phyloP scores from a whole-genome alignment of 2,329 filamentous ascomycete species.

The Alternaria brassicae region DNA sequence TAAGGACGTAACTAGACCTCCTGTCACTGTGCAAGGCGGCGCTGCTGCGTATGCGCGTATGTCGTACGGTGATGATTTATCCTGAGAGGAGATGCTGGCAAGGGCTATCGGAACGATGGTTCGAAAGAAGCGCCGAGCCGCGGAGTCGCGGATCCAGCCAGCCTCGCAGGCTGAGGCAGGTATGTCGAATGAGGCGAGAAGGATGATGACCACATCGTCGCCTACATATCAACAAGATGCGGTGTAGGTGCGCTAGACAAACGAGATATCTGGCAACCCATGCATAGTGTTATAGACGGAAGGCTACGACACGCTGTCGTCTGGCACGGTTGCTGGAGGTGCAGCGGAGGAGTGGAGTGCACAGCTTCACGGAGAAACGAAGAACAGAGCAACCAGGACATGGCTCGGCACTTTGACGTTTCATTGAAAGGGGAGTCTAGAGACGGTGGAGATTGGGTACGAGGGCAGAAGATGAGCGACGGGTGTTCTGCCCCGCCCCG shows the following conservation, averaged over 20 bases:
- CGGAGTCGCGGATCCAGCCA: too few relatives aligned
- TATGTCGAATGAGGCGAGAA: not conserved
- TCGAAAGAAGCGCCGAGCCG: not conserved
- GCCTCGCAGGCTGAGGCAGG: not conserved
- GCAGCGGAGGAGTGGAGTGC: not conserved
- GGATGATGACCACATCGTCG: not conserved
- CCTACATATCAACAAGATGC: too few relatives aligned
- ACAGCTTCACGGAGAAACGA: not conserved
- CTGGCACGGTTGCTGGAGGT: not conserved
- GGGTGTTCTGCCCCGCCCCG: not conserved
- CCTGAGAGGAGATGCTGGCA: not conserved
- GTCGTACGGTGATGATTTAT: too few relatives aligned
- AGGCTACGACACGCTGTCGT: not conserved
- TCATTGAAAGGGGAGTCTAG: not conserved
- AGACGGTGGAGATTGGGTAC: not conserved
- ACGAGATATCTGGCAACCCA: not conserved
- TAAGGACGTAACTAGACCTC: not conserved
- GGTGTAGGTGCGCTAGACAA: too few relatives aligned
- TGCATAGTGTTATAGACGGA: not conserved
- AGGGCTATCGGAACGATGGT: not conserved
- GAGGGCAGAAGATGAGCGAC: not conserved
- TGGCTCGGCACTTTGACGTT: not conserved
- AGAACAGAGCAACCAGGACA: not conserved
- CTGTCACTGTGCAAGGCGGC: not conserved
- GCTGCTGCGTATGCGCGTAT: not conserved